Conservation (phyloP, 805 yeast genomes). For the Metschnikowia proteae region DNA sequence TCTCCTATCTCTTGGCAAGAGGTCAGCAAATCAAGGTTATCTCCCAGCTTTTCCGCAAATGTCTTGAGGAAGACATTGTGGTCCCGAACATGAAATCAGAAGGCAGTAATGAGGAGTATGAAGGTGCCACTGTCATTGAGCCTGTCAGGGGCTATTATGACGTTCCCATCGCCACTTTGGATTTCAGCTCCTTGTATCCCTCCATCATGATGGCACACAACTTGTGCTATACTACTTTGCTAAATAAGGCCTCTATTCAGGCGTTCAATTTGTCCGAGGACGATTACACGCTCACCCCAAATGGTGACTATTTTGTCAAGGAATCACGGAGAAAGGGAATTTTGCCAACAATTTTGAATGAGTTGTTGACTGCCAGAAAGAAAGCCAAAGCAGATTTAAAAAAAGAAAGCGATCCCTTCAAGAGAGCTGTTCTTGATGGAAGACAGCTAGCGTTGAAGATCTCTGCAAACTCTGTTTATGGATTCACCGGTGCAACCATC, state of each 20-base stretch:
- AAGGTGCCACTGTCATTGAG: conserved; percentile 99
- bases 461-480: conserved; percentile 97
- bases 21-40: conserved; percentile 98
- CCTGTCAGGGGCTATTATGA: conserved; percentile 94
- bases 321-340: conserved; percentile 70
- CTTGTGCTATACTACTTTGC: conserved; percentile 87
- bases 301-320: conserved; percentile 86
- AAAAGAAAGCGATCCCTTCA: conserved; percentile 92
- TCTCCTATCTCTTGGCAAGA: conserved; percentile 78
- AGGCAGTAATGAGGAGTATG: conserved; percentile 87
- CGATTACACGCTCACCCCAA: conserved; percentile 86
- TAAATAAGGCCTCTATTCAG: conserved; percentile 65
- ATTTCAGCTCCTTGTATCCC: conserved; percentile 96
- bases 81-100: conserved; percentile 85
- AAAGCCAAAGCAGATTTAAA: conserved; percentile 87
- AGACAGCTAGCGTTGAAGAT: conserved; percentile 94
- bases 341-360: conserved; percentile 86
- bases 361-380: conserved; percentile 86
- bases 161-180: conserved; percentile 95
- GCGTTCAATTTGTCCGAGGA: conserved; percentile 58
- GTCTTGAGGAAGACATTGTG: conserved; percentile 78
- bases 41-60: conserved; percentile 91
- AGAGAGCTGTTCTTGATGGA: conserved; percentile 90
- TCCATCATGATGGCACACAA: conserved; percentile 89
- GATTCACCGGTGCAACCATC: conserved; percentile 98